Conservation (phyloP, 2,329 filamentous ascomycete species). For the Neophaeococcomyces mojaviensis region DNA sequence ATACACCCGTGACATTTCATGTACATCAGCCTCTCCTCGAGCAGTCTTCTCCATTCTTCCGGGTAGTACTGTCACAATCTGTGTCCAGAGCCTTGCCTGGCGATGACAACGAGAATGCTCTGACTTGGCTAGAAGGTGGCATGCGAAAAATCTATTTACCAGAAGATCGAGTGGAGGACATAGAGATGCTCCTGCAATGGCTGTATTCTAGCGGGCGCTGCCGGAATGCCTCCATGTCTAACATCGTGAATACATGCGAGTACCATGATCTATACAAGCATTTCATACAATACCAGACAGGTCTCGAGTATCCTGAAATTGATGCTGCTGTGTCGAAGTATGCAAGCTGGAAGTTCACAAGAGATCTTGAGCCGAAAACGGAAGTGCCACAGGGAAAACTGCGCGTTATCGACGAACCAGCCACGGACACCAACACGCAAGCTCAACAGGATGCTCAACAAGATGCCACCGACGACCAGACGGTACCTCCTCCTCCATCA, state of each 20-base stretch:
- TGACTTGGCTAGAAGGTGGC: slow-evolving; percentile 1
- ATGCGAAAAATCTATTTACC: neutral
- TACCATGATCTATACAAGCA: neutral
- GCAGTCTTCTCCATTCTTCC: neutral
- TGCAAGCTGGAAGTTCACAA: neutral
- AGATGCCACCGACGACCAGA: no score
- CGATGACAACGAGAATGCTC: neutral
- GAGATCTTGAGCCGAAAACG: slow-evolving; percentile 15
- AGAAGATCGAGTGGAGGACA: slow-evolving; percentile 2
- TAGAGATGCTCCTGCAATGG: neutral
- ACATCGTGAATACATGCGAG: neutral
- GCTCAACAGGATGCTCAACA: no score
- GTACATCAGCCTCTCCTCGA: neutral
- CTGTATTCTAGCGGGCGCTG: neutral
- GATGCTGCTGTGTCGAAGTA: neutral
- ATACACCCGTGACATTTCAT: neutral
- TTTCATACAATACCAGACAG: neutral
- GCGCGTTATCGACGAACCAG: no score
- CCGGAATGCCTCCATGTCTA: neutral
- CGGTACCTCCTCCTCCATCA: no score
- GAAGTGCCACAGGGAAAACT: neutral
- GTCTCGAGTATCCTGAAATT: neutral
- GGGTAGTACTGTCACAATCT: neutral
- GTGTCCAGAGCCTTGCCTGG: neutral
- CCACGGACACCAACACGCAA: no score